Evolutionary conservation across 108 stramenopile species (phyloP), one percentile per base, ranked within the genome.

Genomic region (Conticribra weissflogii): DNA sequence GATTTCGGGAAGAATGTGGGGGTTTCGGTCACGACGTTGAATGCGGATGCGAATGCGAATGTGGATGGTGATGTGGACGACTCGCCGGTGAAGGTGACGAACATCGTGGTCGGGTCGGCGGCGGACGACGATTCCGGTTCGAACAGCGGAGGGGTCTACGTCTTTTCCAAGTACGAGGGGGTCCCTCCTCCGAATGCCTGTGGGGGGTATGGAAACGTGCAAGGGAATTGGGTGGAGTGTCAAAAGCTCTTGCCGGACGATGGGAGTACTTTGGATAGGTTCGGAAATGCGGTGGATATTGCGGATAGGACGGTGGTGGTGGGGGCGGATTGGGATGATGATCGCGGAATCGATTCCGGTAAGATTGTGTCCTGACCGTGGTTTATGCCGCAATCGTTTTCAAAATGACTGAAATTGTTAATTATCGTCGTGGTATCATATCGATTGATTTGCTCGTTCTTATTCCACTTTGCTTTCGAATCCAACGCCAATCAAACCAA

Each of bases 211-310:
- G 47, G 48, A 3, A 64, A 56, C 27, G 1, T 32, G 41, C 57
- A 44, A 0, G 65, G 65, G n/a, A 50, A 66, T 19, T 74, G 74
- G 74, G 44, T 74, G 0, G 65, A 74, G 44, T 74, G 74, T 49
- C 74, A 74, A 66, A 74, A 74, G 41, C 41, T 74, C 18, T 49
- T 73, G 34, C 74, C 66, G 18, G 74, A 74, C 22, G 74, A 74
- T 66, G 74, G 66, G 31, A 57, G 50, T 0, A 31, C 74, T 0
- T 33, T 28, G n/a, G 74, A 74, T 58, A 29, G 59, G 46, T 74
- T 74, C 61, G 74, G 65, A 14, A 74, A 33, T 47, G 8, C 50
- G 8, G 59, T 74, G 2, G 33, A 66, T 54, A 59, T 74, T 60
- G 54, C 74, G 9, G 66, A 63, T 12, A 74, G 47, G 21, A 74